Evolutionary conservation across 352 stramenopile species (phyloP).

Genomic region (Globisporangium ultimum): DNA sequence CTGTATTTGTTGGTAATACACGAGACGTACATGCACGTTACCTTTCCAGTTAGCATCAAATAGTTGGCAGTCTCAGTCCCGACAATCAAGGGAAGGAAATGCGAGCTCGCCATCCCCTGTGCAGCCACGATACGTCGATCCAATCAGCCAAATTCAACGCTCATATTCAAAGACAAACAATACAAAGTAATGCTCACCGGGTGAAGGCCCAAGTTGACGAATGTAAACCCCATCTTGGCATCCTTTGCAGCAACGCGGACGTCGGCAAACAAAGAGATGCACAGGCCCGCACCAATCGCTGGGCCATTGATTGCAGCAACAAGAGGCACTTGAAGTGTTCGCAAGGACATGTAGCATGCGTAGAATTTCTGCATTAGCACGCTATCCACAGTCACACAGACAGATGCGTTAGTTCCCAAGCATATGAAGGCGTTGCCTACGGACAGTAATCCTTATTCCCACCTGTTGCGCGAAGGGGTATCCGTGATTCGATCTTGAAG

Average conservation of each 20-base stretch:
- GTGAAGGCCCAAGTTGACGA: conserved; percentile 83
- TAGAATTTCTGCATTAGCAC: conserved; percentile 87
- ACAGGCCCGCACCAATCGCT: conserved; percentile 73
- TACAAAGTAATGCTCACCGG: conserved; percentile 19
- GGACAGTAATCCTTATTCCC: background rate
- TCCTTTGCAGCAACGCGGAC: conserved; percentile 59
- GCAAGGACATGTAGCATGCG: conserved; percentile 70
- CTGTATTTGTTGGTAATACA: no score
- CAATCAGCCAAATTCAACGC: background rate
- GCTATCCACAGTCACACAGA: conserved; percentile 10
- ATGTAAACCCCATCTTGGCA: conserved; percentile 87
- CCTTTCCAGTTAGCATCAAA: conserved; percentile 74
- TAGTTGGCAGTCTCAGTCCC: conserved; percentile 59
- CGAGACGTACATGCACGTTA: background rate
- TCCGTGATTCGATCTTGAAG: conserved; percentile 55
- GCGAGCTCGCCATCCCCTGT: conserved; percentile 79
- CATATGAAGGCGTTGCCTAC: no score
- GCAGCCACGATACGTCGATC: background rate
- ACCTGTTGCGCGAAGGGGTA: conserved; percentile 76
- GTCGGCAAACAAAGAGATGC: conserved; percentile 84
- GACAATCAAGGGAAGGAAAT: conserved; percentile 74
- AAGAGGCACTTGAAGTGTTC: conserved; percentile 73
- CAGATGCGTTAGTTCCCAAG: background rate
- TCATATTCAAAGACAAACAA: no score
- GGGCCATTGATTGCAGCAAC: conserved; percentile 85